phyloP scores from a whole-genome alignment of 1,284 basidiomycete genomes.

The Puccinia horiana region DNA sequence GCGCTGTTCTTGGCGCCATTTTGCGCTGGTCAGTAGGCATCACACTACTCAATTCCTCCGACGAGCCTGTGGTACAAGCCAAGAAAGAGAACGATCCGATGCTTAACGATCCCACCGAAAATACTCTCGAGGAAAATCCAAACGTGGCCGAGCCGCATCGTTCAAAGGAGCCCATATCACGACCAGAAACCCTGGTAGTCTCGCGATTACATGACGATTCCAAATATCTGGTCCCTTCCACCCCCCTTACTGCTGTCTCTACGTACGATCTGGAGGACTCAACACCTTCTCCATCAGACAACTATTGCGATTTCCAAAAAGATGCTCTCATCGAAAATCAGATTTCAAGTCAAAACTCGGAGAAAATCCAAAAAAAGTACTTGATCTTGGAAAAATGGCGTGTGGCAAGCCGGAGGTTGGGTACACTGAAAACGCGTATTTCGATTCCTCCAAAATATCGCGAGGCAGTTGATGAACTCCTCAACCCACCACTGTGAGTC shows the following conservation, averaged over 20 bases:
- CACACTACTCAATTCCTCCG: conserved; percentile 58
- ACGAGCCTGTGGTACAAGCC: conserved; percentile 47
- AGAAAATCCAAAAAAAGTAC: not conserved
- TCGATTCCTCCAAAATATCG: conserved; percentile 38
- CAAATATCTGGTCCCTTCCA: not conserved
- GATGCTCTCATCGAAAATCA: not conserved
- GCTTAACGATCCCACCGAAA: no score
- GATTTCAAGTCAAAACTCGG: not conserved
- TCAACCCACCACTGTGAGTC: conserved; percentile 51
- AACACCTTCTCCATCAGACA: not conserved
- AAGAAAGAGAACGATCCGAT: not conserved
- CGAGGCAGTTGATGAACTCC: conserved; percentile 52
- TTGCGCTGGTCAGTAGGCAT: conserved; percentile 61
- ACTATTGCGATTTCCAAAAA: not conserved
- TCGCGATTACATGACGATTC: conserved; percentile 10
- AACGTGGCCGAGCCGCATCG: not conserved
- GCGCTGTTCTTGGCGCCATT: conserved; percentile 61
- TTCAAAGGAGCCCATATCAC: not conserved
- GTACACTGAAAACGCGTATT: not conserved
- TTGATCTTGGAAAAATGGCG: not conserved
- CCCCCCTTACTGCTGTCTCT: not conserved
- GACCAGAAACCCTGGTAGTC: not conserved
- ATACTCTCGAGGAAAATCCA: not conserved
- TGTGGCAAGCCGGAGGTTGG: not conserved
- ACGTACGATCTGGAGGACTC: not conserved